Evolutionary conservation across 805 yeast species (phyloP).

Genomic region (Pichia nanzhaoensis): DNA sequence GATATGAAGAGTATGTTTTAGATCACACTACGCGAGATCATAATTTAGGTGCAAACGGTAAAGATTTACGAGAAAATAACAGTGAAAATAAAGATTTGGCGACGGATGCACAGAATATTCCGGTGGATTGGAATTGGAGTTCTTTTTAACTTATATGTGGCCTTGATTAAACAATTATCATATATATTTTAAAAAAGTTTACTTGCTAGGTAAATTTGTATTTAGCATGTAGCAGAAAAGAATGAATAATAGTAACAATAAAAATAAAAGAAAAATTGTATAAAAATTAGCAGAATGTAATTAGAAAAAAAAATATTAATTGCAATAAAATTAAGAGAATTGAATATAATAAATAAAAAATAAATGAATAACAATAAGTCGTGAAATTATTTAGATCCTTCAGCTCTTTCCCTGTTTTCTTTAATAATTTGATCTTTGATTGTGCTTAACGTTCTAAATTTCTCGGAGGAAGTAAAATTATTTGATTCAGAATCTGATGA

Average conservation of each 20-base stretch:
- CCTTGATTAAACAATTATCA: too few species aligned
- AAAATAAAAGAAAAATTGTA: too few species aligned
- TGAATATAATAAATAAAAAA: not conserved
- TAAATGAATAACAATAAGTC: not conserved
- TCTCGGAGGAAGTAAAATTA: not conserved
- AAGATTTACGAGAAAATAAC: conserved; percentile 11
- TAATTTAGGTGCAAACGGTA: conserved; percentile 19
- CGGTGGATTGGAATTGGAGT: conserved; percentile 37
- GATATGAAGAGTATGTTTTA: conserved; percentile 30
- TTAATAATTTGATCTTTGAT: conserved; percentile 26
- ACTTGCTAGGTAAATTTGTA: too few species aligned
- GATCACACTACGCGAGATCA: conserved; percentile 26
- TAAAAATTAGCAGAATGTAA: too few species aligned
- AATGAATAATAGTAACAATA: too few species aligned
- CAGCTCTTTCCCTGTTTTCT: conserved; percentile 25
- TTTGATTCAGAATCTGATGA: conserved; percentile 13
- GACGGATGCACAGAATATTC: conserved; percentile 18
- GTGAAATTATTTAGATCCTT: not conserved
- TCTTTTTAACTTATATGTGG: conserved; percentile 22
- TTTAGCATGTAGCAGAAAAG: too few species aligned
- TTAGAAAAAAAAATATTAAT: too few species aligned
- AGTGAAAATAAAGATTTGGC: conserved; percentile 17
- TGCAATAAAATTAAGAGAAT: not conserved
- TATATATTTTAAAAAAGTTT: too few species aligned
- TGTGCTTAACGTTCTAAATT: conserved; percentile 13